Evolutionary conservation across 2,329 filamentous ascomycete genomes (phyloP).

Genomic region (Neonectria ditissima): DNA sequence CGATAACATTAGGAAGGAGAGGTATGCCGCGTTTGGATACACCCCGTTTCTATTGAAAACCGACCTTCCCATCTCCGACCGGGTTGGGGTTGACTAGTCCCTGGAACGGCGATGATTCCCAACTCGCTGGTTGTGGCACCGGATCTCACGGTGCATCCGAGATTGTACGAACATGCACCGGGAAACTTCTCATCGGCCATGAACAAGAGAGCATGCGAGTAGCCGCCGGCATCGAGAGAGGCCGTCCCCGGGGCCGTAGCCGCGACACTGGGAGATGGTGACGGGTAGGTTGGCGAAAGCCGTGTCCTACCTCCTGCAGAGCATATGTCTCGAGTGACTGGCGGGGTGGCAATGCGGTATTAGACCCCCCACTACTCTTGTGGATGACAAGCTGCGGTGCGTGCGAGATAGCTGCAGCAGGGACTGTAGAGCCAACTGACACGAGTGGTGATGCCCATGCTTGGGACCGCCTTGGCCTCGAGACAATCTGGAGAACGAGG

Average conservation of each 20-base stretch:
- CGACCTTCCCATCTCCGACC: slow-evolving; percentile 8
- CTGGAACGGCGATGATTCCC: slow-evolving; percentile 19
- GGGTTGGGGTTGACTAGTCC: slow-evolving; percentile 15
- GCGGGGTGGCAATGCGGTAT: neutral
- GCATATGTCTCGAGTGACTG: neutral
- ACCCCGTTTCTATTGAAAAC: neutral
- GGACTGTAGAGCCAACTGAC: slow-evolving; percentile 3
- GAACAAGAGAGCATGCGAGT: slow-evolving; percentile 5
- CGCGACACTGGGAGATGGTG: slow-evolving; percentile 20
- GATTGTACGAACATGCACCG: slow-evolving; percentile 10
- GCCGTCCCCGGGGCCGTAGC: slow-evolving; percentile 8
- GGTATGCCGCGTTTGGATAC: neutral
- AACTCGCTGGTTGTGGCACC: slow-evolving; percentile 21
- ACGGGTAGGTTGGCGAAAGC: slow-evolving; percentile 14
- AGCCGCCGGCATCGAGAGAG: slow-evolving; percentile 11
- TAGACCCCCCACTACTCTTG: neutral
- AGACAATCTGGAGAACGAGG: neutral
- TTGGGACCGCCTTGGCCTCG: slow-evolving; percentile 19
- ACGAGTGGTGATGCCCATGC: slow-evolving; percentile 13
- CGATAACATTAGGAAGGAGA: neutral
- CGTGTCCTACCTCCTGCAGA: slow-evolving; percentile 5
- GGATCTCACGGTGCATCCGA: slow-evolving; percentile 14
- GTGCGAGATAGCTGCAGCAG: slow-evolving; percentile 8
- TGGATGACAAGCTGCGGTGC: neutral
- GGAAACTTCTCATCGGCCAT: slow-evolving; percentile 1